Evolutionary conservation across 108 stramenopile species (phyloP).

Genomic region (Aureococcus anophagefferens): DNA sequence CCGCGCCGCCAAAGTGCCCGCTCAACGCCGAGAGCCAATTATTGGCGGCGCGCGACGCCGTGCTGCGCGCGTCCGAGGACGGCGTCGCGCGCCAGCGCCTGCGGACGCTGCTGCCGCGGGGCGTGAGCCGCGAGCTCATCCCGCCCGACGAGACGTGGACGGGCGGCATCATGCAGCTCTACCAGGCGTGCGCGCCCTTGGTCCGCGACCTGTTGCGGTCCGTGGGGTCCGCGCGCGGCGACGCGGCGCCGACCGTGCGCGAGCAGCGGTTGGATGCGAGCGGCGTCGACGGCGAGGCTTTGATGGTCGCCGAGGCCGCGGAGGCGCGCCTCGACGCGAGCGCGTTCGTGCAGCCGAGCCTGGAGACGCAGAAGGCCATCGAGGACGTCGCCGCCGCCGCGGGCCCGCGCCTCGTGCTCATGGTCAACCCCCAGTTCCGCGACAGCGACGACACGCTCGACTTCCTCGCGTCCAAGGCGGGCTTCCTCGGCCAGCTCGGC

Average conservation of each 20-base stretch:
- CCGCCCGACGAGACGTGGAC: constrained; percentile 80
- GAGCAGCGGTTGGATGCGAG: constrained; percentile 76
- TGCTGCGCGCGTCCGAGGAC: neutral
- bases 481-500: constrained; percentile 55
- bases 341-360: constrained; percentile 67
- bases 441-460: constrained; percentile 75
- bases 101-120: neutral
- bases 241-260: constrained; percentile 53
- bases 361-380: constrained; percentile 58
- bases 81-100: neutral
- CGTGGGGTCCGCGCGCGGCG: neutral
- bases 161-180: constrained; percentile 73
- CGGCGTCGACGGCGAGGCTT: constrained; percentile 76
- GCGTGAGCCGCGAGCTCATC: constrained; percentile 24
- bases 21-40: neutral
- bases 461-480: constrained; percentile 44
- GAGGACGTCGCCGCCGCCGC: constrained; percentile 40
- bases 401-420: constrained; percentile 32
- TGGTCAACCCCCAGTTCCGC: constrained; percentile 77
- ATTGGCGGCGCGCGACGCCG: neutral
- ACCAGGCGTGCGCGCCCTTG: neutral
- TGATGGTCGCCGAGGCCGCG: constrained; percentile 52
- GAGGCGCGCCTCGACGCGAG: constrained; percentile 46
- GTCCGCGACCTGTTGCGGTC: neutral
- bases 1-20: neutral